These are phyloP conservation scores for Linnemannia hyalina DNA, from an alignment of 192 early-diverging fungal genomes.

Conservation along the genomic window DNA sequence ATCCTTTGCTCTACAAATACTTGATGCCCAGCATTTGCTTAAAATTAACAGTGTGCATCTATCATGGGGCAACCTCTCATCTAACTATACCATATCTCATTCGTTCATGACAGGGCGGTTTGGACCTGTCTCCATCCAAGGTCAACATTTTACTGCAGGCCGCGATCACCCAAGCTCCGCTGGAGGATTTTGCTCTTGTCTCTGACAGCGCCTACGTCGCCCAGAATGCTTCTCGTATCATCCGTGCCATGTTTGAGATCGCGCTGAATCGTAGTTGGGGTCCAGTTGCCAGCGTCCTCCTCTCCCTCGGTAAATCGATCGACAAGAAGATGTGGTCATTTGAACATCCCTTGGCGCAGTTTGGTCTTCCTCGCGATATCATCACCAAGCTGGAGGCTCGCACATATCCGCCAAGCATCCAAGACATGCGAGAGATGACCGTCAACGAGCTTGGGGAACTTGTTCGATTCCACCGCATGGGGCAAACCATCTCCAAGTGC, in stretches of 20 bases:
- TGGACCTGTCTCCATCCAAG: slow-evolving; percentile 89
- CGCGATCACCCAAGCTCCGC: slow-evolving; percentile 78
- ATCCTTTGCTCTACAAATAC: too few relatives aligned
- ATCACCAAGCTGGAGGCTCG: slow-evolving; percentile 80
- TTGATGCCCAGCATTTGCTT: too few relatives aligned
- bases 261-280: slow-evolving; percentile 93
- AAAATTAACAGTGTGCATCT: background rate
- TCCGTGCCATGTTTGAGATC: slow-evolving; percentile 97
- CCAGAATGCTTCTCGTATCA: slow-evolving; percentile 93
- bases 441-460: slow-evolving; percentile 88
- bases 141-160: slow-evolving; percentile 95
- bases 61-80: background rate
- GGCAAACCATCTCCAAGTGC: slow-evolving; percentile 75
- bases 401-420: slow-evolving; percentile 61
- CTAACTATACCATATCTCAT: background rate
- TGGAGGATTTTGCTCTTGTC: slow-evolving; percentile 95
- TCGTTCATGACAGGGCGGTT: slow-evolving; percentile 69
- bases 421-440: slow-evolving; percentile 88
- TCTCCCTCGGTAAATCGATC: slow-evolving; percentile 89
- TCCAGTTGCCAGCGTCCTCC: slow-evolving; percentile 78
- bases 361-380: slow-evolving; percentile 81
- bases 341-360: slow-evolving; percentile 90
- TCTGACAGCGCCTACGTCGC: slow-evolving; percentile 95
- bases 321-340: slow-evolving; percentile 94
- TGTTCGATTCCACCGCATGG: slow-evolving; percentile 86